Conservation (phyloP, 2,329 filamentous ascomycete genomes). For the Colletotrichum tofieldiae region DNA sequence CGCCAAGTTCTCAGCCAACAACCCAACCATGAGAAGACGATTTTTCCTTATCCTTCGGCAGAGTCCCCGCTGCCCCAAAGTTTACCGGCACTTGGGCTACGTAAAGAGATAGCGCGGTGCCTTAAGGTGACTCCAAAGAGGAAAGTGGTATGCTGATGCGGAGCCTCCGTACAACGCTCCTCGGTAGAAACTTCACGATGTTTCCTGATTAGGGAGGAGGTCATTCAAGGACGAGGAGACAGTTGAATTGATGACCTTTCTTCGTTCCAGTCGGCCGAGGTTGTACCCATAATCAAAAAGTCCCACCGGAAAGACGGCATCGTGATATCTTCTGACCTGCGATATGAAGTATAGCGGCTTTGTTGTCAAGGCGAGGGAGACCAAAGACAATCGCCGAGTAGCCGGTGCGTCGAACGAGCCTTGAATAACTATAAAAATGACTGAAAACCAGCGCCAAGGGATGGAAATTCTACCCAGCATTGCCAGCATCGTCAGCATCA, state of each 20-base stretch:
- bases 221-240: not conserved
- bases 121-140: slow-evolving; percentile 18
- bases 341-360: slow-evolving; percentile 27
- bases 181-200: slow-evolving; percentile 24
- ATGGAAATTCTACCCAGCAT: not conserved
- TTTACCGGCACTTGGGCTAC: slow-evolving; percentile 23
- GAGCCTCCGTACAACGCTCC: not conserved
- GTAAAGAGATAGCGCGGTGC: slow-evolving; percentile 11
- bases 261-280: not conserved
- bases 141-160: slow-evolving; percentile 35
- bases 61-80: not conserved
- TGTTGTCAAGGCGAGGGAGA: not conserved
- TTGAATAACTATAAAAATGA: slow-evolving; percentile 16
- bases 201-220: slow-evolving; percentile 37
- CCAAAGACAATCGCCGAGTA: not conserved
- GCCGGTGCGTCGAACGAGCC: not conserved
- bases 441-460: not conserved
- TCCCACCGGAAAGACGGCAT: slow-evolving; percentile 26
- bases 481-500: slow-evolving; percentile 24
- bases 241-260: not conserved
- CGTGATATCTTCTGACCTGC: slow-evolving; percentile 33
- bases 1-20: slow-evolving; percentile 15
- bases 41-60: slow-evolving; percentile 17
- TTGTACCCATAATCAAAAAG: not conserved
- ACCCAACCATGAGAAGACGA: not conserved